Conservation (phyloP, 2,329 filamentous ascomycete genomes). For the Myriosclerotinia duriaeana region DNA sequence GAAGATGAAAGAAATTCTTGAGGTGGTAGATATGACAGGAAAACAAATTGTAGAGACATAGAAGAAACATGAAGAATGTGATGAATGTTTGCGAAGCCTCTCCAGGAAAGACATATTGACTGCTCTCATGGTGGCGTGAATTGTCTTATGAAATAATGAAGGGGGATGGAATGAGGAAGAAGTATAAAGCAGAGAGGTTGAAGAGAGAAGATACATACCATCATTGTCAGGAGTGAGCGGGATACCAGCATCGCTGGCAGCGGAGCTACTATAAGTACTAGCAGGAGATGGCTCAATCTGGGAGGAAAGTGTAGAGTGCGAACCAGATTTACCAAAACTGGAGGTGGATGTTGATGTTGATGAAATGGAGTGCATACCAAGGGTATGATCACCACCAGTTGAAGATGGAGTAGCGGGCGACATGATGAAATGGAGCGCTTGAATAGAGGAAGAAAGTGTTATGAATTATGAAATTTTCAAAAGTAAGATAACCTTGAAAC, state of each 20-base stretch:
- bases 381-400: slow-evolving; percentile 2
- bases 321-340: neutral
- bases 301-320: slow-evolving; percentile 9
- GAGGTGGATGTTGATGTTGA: neutral
- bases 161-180: neutral
- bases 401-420: slow-evolving; percentile 23
- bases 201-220: slow-evolving; percentile 28
- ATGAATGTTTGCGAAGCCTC: no score
- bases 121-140: no score
- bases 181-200: neutral
- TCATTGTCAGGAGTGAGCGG: slow-evolving; percentile 29
- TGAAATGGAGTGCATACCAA: slow-evolving; percentile 13
- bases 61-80: neutral
- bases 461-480: neutral
- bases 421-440: slow-evolving; percentile 9
- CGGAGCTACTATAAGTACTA: slow-evolving; percentile 34
- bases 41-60: neutral
- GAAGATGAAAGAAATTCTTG: no score
- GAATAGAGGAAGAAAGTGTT: slow-evolving; percentile 1
- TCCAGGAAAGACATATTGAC: no score
- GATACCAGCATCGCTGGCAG: slow-evolving; percentile 31
- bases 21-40: neutral
- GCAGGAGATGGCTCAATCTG: slow-evolving; percentile 33
- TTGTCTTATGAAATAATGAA: neutral
- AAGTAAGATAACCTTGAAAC: no score